These are phyloP conservation scores for Candida ficus DNA, from an alignment of 805 yeast species.

Conservation along the genomic window DNA sequence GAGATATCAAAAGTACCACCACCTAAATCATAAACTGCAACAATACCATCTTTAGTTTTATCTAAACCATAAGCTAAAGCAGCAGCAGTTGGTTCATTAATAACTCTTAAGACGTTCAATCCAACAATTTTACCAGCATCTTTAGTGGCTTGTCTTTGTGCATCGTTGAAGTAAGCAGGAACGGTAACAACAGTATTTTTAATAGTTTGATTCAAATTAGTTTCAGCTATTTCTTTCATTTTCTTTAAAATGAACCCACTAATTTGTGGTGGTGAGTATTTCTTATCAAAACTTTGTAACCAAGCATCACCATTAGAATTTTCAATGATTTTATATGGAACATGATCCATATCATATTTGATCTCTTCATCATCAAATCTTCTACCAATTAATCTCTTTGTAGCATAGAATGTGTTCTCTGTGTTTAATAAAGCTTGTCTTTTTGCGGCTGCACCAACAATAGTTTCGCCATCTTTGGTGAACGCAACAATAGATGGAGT, in stretches of 20 bases:
- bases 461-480: constrained; percentile 36
- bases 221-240: constrained; percentile 58
- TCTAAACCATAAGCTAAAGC: constrained; percentile 77
- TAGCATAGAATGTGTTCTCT: constrained; percentile 74
- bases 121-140: constrained; percentile 71
- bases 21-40: constrained; percentile 63
- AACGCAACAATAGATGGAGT: constrained; percentile 78
- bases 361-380: constrained; percentile 64
- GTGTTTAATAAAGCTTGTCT: constrained; percentile 75
- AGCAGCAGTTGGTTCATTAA: constrained; percentile 84
- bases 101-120: constrained; percentile 63
- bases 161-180: constrained; percentile 79
- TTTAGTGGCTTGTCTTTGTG: constrained; percentile 78
- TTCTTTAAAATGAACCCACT: constrained; percentile 60
- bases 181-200: constrained; percentile 75
- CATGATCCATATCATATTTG: constrained; percentile 56
- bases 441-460: constrained; percentile 69
- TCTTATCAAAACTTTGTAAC: constrained; percentile 38
- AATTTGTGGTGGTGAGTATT: constrained; percentile 65
- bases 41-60: constrained; percentile 36
- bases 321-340: constrained; percentile 59
- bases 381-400: constrained; percentile 77
- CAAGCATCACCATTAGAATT: constrained; percentile 66
- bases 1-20: constrained; percentile 84
- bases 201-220: constrained; percentile 40